Percentiles rank a stretch among this genome's conserved stretches.
These are phyloP conservation scores for Taphrina flavorubra DNA, from an alignment of 1,139 yeast species.

Conservation along the genomic window DNA sequence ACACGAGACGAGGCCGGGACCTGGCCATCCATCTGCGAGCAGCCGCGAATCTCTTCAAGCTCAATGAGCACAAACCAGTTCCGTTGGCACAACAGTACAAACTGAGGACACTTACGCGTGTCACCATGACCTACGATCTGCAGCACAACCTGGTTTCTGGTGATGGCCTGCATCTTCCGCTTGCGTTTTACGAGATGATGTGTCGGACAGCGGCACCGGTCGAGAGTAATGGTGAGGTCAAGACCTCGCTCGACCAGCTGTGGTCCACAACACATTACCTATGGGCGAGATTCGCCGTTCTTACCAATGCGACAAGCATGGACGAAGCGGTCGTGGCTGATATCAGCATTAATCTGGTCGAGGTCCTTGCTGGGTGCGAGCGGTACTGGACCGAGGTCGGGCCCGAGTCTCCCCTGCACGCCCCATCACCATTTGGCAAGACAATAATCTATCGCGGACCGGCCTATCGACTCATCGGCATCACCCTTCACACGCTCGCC, in stretches of 20 bases:
- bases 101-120: not conserved
- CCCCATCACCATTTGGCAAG: conserved; percentile 6
- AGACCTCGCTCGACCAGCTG: conserved; percentile 7
- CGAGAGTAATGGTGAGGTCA: not conserved
- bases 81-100: not conserved
- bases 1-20: not conserved
- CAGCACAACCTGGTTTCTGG: conserved; percentile 5
- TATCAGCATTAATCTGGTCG: not conserved
- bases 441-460: not conserved
- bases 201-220: not conserved
- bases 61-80: not conserved
- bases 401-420: not conserved
- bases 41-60: conserved; percentile 12
- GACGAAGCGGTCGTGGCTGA: not conserved
- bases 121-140: conserved; percentile 12
- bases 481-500: not conserved
- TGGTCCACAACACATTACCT: conserved; percentile 11
- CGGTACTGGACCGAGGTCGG: conserved; percentile 4
- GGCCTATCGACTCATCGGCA: conserved; percentile 8
- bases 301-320: not conserved
- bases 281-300: conserved; percentile 11
- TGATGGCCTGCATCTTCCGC: not conserved
- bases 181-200: not conserved
- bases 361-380: not conserved
- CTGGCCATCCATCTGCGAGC: conserved; percentile 12